phyloP scores from a whole-genome alignment of 164 flowering plant genomes.

The Magnolia kwangsiensis region DNA sequence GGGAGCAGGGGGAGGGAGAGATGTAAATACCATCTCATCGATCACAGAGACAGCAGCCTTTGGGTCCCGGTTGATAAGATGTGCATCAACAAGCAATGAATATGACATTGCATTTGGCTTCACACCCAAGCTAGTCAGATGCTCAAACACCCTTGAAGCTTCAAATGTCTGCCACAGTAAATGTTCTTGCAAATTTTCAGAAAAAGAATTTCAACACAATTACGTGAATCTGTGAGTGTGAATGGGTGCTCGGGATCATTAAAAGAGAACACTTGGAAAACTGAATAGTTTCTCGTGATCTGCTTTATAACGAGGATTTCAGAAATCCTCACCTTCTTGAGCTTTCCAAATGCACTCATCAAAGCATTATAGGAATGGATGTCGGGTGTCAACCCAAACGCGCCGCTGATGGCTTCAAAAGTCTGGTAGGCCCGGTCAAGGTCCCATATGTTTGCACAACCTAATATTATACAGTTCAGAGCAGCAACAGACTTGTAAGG shows the following conservation, averaged over 20 bases:
- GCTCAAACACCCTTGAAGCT: slow-evolving; percentile 85
- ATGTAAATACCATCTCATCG: slow-evolving; percentile 65
- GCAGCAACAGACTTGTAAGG: slow-evolving; percentile 97
- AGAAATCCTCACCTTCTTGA: slow-evolving; percentile 56
- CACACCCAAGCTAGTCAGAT: slow-evolving; percentile 62
- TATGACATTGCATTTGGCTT: slow-evolving; percentile 81
- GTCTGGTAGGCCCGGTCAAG: slow-evolving; percentile 95
- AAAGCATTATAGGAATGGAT: slow-evolving; percentile 91
- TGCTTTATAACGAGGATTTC: neutral
- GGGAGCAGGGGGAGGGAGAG: neutral
- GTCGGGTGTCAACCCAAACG: slow-evolving; percentile 73
- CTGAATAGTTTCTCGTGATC: neutral
- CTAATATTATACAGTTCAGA: slow-evolving; percentile 80
- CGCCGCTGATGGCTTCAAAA: slow-evolving; percentile 65
- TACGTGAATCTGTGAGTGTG: neutral
- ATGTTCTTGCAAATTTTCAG: neutral
- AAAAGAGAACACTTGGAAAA: neutral
- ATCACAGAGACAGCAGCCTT: slow-evolving; percentile 71
- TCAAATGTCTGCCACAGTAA: slow-evolving; percentile 60
- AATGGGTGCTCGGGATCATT: neutral
- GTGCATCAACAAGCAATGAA: slow-evolving; percentile 82
- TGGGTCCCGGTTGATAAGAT: slow-evolving; percentile 69
- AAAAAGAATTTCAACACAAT: neutral
- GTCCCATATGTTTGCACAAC: slow-evolving; percentile 96
- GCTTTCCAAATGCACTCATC: slow-evolving; percentile 85